Evolutionary conservation across 2,329 filamentous ascomycete species (phyloP), one percentile per base, ranked within the genome.

Genomic region (Escovopsis sp.): DNA sequence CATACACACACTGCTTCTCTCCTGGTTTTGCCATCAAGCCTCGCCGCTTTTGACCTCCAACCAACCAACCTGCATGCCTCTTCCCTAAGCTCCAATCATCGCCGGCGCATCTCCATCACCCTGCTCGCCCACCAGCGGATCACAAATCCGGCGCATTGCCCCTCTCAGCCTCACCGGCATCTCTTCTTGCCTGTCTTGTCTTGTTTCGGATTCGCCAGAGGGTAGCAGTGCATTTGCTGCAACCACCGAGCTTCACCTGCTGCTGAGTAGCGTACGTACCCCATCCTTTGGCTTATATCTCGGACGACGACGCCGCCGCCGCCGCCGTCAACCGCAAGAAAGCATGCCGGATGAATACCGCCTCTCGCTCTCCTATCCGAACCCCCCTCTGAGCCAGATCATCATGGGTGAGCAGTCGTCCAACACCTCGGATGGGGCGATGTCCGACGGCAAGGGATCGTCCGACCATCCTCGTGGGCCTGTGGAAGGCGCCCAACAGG

Each of bases 301-400:
- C 26, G 12, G 26, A 39, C n/a, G n/a, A n/a, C 23, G 8, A 26
- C 26, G 26, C 11, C 5, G 26, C 26, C 23, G 23, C 23, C 23
- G 23, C 23, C 28, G 28, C 28, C 28, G 28, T 4, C 28, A 32
- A 32, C 28, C 26, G 5, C n/a, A 12, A 9, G 37, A 8, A 30
- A 41, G 19, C 36, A 59, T 59, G 55, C 33, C 53, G 26, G 48
- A 49, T 42, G 51, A 56, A 35, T 53, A 55, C 33, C 51, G 48
- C 12, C 47, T 58, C 33, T 57, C 59, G 41, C 55, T 61, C 36
- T 53, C 54, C 33, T 62, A 62, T 44, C 58, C 56, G 19, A 59
- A 61, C 36, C 53, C 50, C 15, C 55, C 55, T 5, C 47, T 59
- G n/a, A 50, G 51, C 12, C 55, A 60, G 41, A 56, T 60, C 48